Base-by-base conservation (phyloP, 768 basidiomycete genomes). In the Xanthoconium stramineum region DNA sequence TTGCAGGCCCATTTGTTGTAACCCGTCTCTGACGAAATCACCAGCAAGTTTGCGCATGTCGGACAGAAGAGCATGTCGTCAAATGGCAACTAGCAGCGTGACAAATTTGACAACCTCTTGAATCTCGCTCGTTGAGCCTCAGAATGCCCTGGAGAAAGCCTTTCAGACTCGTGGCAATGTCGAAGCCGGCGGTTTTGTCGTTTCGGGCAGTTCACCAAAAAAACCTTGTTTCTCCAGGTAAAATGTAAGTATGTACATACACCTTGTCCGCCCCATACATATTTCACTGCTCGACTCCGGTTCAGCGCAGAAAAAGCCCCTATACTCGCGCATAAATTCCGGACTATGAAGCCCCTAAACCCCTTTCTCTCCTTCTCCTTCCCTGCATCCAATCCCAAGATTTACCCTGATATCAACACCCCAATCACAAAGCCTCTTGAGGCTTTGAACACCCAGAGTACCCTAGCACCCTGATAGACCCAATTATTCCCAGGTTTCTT, bases 1-100 rank as follows among this genome's bases (percentile, higher is more conserved):
- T 91, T 90, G 69, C 94, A 98, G 0, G 87, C 86, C 89, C 92
- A 96, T 77, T 93, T 94, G 75, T 96, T 90, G 69, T 85, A 86
- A 1, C 89, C 87, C 0, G 86, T 85, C 57, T 89, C 88, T 7
- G 82, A 76, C 6, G 87, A 89, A 47, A 92, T 85, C 44, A 88
- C 80, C 15, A 95, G 82, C 43, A 92, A 78, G 71, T 98, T 98
- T 30, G 91, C 85, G 66, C 96, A 98, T 51, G 88, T 91, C 32
- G 96, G 96, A 69, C 96, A 98, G 78, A 96, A 96, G 36, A 95
- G 78, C 92, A 96, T 55, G 24, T 30, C 29, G 35, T 13, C 10
- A 45, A 39, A 39, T 39, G 38, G 38, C 17, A 7, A n/a, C 39
- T 15, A 39, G 14, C 39, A n/a, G 6, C 39, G 15, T 2, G 14